A percentile compares a stretch with the other conserved stretches of the same genome.
phyloP scores from a whole-genome alignment of 2,329 filamentous ascomycete species.

The Paecilomyces fulvus region DNA sequence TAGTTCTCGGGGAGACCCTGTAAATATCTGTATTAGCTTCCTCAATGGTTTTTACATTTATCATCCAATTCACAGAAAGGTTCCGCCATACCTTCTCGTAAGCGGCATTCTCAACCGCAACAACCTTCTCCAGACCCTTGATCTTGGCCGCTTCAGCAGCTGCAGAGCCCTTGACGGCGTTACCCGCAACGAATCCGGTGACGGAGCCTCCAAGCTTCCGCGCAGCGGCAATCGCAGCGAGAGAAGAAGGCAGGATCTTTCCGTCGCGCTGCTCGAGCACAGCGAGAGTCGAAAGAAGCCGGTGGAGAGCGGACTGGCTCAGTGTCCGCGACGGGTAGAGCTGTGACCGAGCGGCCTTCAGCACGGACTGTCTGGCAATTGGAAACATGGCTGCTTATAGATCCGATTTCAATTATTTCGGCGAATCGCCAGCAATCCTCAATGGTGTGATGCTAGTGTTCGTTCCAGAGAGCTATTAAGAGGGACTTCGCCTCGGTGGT shows the following conservation, averaged over 20 bases:
- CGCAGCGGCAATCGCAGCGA: constrained; percentile 79
- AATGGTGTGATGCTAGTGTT: constrained; percentile 10
- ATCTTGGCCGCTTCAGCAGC: constrained; percentile 84
- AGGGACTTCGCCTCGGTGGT: constrained; percentile 12
- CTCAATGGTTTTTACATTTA: not conserved
- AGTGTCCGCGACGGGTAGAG: constrained; percentile 31
- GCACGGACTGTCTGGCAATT: constrained; percentile 30
- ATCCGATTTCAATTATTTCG: not conserved
- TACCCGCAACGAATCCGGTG: constrained; percentile 80
- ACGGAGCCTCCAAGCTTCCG: constrained; percentile 77
- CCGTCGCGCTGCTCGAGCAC: constrained; percentile 89
- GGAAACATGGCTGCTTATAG: constrained; percentile 20
- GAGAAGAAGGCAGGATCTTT: constrained; percentile 70
- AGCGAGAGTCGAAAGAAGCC: constrained; percentile 78
- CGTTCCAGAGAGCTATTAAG: not conserved
- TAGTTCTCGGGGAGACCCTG: constrained; percentile 88
- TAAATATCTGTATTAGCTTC: constrained; percentile 4
- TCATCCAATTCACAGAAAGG: not conserved
- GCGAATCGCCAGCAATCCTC: constrained; percentile 4
- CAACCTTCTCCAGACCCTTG: constrained; percentile 81
- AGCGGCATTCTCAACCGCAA: constrained; percentile 76
- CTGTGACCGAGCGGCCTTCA: constrained; percentile 39
- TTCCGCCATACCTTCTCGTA: constrained; percentile 69
- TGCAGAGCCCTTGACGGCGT: constrained; percentile 58
- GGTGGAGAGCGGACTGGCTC: constrained; percentile 50